Percentiles rank a stretch among this genome's conserved stretches.
phyloP scores from a whole-genome alignment of 306 rosid species.

The Gynostemma pentaphyllum region DNA sequence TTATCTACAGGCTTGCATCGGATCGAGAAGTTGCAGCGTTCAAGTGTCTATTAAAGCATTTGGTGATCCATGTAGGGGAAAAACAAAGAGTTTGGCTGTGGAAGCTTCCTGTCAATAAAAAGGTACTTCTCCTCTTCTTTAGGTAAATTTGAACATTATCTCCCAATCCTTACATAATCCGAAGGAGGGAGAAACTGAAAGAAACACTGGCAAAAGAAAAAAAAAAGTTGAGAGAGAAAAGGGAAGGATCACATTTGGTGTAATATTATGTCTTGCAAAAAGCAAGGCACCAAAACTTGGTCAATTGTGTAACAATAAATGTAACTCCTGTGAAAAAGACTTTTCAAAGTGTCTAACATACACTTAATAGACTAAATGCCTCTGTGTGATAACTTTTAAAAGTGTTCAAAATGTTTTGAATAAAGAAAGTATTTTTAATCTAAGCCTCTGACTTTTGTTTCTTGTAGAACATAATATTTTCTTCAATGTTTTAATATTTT shows the following conservation, averaged over 20 bases:
- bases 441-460: no score
- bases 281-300: not conserved
- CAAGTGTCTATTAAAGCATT: slow-evolving; percentile 41
- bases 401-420: no score
- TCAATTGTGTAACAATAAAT: slow-evolving; percentile 1
- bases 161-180: not conserved
- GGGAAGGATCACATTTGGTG: not conserved
- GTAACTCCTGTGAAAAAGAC: not conserved
- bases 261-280: not conserved
- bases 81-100: slow-evolving; percentile 69
- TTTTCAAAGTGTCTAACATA: not conserved
- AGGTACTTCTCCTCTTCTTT: not conserved
- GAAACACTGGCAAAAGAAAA: not conserved
- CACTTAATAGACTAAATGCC: no score
- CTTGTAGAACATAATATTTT: no score
- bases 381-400: no score
- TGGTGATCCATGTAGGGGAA: slow-evolving; percentile 69
- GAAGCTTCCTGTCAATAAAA: slow-evolving; percentile 57
- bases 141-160: not conserved
- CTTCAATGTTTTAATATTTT: no score
- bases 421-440: no score
- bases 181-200: not conserved
- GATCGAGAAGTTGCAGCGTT: slow-evolving; percentile 61
- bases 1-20: slow-evolving; percentile 62
- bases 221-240: not conserved